Evolutionary conservation across 352 stramenopile genomes (phyloP).

Genomic region (Globisporangium yorkense): DNA sequence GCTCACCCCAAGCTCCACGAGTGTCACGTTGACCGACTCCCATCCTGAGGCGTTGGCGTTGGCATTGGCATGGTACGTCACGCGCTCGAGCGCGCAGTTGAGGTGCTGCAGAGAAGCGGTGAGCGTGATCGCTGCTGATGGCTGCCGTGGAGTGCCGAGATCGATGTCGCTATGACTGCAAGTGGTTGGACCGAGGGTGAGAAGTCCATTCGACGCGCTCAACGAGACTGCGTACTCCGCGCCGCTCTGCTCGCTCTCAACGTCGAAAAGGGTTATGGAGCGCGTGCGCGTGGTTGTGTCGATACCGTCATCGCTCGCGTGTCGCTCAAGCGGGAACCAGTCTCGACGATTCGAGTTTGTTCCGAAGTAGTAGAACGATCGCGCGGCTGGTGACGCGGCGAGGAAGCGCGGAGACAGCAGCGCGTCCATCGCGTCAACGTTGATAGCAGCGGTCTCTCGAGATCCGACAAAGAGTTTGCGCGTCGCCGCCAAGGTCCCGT

Average conservation of each 20-base stretch:
- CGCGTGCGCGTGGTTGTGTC: constrained; percentile 5
- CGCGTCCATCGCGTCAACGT: constrained; percentile 25
- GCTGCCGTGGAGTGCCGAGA: not conserved
- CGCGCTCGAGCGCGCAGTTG: constrained; percentile 45
- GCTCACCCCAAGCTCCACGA: constrained; percentile 17
- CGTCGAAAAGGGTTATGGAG: constrained; percentile 37
- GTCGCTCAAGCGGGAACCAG: not conserved
- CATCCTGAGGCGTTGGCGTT: constrained; percentile 18
- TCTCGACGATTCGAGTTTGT: not conserved
- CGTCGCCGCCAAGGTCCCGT: constrained; percentile 38
- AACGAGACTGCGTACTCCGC: constrained; percentile 22
- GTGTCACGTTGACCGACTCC: constrained; percentile 37
- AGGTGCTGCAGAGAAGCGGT: constrained; percentile 23
- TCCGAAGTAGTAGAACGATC: constrained; percentile 26
- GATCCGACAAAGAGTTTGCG: constrained; percentile 27
- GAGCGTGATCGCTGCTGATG: constrained; percentile 11
- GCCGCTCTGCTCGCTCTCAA: constrained; percentile 9
- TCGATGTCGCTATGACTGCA: not conserved
- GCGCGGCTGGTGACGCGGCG: not conserved
- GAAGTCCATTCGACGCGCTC: constrained; percentile 24
- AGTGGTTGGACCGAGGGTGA: constrained; percentile 24
- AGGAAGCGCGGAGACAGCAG: constrained; percentile 12
- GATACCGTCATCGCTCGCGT: constrained; percentile 2
- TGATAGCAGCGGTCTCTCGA: constrained; percentile 22
- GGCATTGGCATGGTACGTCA: constrained; percentile 39